Evolutionary conservation across 2,329 filamentous ascomycete species (phyloP), one percentile per base, ranked within the genome.

Genomic region (Exophiala alcalophila): DNA sequence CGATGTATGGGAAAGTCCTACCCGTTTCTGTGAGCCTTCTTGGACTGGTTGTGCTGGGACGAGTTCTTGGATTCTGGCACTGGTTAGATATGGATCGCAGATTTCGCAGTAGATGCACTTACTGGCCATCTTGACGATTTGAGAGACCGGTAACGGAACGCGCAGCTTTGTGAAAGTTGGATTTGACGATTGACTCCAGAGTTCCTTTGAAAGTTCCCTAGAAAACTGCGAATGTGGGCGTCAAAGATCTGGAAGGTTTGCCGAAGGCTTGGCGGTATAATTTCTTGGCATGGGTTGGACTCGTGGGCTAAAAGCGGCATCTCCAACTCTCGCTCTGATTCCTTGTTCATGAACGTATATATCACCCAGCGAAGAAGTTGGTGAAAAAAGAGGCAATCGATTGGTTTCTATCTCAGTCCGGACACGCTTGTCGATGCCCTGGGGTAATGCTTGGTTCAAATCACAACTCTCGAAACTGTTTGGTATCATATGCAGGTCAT

Each of bases 11-110:
- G 20, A n/a, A 27, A 28, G 21, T 77, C 84, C 65, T 84, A 96
- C 91, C 92, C 92, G 81, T 98, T 98, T 71, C 85, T 84, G 84
- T 98, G 92, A 77, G 89, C 90, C 86, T 98, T 98, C 80, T 86
- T 86, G 72, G 81, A 82, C 83, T 92, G 86, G 78, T 96, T 96
- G 79, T 96, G 89, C 81, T 97, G 91, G 67, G 91, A 96, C 77
- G 88, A 94, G 84, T 97, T 97, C 89, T 97, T 97, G 66, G 92
- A 97, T 82, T 97, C 90, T 96, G 70, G 46, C 48, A 24, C 47
- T 11, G 3, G 25, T 43, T 23, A 47, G 36, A 35, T 30, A 25
- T 19, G 35, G n/a, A 10, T 10, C 35, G 11, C n/a, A 9, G 11
- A 4, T 23, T 16, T 11, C 16, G 11, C 3, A 12, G 7, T 8